Evolutionary conservation across 1,284 basidiomycete genomes (phyloP).

Genomic region (Cutaneotrichosporon dermatis): DNA sequence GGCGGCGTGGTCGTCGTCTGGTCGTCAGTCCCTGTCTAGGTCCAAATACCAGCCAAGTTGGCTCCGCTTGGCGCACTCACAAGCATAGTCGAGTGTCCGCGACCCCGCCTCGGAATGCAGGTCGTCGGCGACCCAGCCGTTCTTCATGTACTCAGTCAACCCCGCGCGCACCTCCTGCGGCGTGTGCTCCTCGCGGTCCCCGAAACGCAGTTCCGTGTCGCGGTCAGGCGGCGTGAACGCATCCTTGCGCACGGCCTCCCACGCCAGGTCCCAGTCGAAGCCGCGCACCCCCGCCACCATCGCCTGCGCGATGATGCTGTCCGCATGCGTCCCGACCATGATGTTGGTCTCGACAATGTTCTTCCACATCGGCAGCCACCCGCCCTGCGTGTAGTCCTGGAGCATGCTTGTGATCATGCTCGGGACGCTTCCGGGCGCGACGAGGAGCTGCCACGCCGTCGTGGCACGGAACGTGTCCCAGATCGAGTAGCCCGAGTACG

Average conservation of each 20-base stretch:
- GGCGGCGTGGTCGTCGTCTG: slow-evolving; percentile 74
- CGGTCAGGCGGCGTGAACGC: slow-evolving; percentile 58
- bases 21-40: no score
- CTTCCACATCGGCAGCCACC: slow-evolving; percentile 88
- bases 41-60: no score
- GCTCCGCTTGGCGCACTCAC: no score
- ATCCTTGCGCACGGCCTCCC: slow-evolving; percentile 71
- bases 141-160: slow-evolving; percentile 61
- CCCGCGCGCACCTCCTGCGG: slow-evolving; percentile 79
- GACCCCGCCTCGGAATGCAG: slow-evolving; percentile 73
- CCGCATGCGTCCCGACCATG: slow-evolving; percentile 70
- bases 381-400: slow-evolving; percentile 68
- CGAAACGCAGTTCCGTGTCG: slow-evolving; percentile 63
- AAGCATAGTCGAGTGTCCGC: slow-evolving; percentile 71
- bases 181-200: slow-evolving; percentile 71
- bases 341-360: slow-evolving; percentile 62
- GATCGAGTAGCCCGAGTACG: slow-evolving; percentile 77
- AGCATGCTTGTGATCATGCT: slow-evolving; percentile 76
- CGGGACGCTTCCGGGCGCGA: slow-evolving; percentile 67
- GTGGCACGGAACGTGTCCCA: slow-evolving; percentile 79
- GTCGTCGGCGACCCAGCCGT: slow-evolving; percentile 74
- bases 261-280: slow-evolving; percentile 64
- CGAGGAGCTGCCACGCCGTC: slow-evolving; percentile 71
- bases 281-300: slow-evolving; percentile 55
- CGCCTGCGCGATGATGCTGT: slow-evolving; percentile 74